phyloP scores from a whole-genome alignment of 805 yeast species.

The Maudiozyma bulderi region DNA sequence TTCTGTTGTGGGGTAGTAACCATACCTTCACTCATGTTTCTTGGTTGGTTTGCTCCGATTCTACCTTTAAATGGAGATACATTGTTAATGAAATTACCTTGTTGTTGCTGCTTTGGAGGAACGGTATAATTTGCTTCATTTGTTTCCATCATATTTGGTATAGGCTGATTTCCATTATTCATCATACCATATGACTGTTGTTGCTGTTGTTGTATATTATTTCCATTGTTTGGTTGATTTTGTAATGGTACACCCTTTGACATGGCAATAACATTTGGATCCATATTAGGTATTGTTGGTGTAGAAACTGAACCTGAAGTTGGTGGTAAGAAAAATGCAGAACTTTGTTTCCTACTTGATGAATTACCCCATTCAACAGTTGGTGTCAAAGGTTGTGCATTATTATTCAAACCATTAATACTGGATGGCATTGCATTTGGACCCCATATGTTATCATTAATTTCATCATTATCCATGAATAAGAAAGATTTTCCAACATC shows the following conservation, averaged over 20 bases:
- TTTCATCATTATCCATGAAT: slow-evolving; percentile 32
- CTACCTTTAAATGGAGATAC: slow-evolving; percentile 3
- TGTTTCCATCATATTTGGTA: not conserved
- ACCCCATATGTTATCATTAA: slow-evolving; percentile 30
- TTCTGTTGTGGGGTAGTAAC: not conserved
- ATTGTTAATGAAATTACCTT: not conserved
- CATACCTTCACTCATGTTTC: not conserved
- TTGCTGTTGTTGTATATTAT: slow-evolving; percentile 6
- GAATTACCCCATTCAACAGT: slow-evolving; percentile 24
- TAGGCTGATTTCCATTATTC: not conserved
- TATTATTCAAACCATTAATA: slow-evolving; percentile 20
- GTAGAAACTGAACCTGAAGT: slow-evolving; percentile 1
- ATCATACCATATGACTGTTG: slow-evolving; percentile 10
- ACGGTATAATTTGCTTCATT: not conserved
- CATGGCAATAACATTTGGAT: slow-evolving; percentile 14
- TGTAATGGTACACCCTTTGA: not conserved
- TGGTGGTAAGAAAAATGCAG: slow-evolving; percentile 8
- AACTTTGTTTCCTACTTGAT: slow-evolving; percentile 10
- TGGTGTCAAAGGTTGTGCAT: slow-evolving; percentile 26
- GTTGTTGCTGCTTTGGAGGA: slow-evolving; percentile 1
- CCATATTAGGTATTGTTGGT: slow-evolving; percentile 14
- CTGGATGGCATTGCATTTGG: slow-evolving; percentile 25
- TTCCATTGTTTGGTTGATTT: not conserved
- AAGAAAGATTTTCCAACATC: slow-evolving; percentile 25
- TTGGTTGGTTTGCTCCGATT: not conserved